These are phyloP conservation scores for Chaetomium cochliodes DNA, from an alignment of 495 filamentous ascomycete species.

Conservation along the genomic window DNA sequence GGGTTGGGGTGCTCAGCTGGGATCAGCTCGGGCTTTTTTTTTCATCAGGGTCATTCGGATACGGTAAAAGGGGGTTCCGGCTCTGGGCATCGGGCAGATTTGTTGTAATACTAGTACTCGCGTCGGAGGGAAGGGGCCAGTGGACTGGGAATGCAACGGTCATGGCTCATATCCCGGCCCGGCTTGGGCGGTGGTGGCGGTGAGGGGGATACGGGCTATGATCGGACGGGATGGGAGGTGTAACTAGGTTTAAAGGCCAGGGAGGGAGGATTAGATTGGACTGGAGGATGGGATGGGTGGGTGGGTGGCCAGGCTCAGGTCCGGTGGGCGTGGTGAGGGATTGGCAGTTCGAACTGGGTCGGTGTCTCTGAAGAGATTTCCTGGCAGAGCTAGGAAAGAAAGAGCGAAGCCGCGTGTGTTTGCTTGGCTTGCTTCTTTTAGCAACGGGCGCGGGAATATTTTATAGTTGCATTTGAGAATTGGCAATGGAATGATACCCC, in stretches of 20 bases:
- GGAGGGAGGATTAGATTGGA: background rate
- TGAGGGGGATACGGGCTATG: background rate
- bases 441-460: background rate
- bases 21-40: background rate
- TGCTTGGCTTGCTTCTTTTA: conserved; percentile 3
- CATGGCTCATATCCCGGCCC: background rate
- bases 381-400: background rate
- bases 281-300: background rate
- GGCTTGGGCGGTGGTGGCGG: no score
- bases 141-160: no score
- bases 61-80: conserved; percentile 3
- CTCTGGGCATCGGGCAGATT: background rate
- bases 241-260: background rate
- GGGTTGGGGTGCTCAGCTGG: background rate
- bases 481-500: conserved; percentile 13
- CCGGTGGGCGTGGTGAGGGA: background rate
- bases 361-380: background rate
- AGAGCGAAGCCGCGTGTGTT: background rate
- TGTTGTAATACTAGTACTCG: conserved; percentile 1
- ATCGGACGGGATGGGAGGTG: background rate
- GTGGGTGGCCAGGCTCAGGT: background rate
- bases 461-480: conserved; percentile 3
- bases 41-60: conserved; percentile 6
- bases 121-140: no score
- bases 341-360: background rate